Base-by-base conservation (phyloP, 2,329 filamentous ascomycete genomes). In the Myriosclerotinia scirpicola region DNA sequence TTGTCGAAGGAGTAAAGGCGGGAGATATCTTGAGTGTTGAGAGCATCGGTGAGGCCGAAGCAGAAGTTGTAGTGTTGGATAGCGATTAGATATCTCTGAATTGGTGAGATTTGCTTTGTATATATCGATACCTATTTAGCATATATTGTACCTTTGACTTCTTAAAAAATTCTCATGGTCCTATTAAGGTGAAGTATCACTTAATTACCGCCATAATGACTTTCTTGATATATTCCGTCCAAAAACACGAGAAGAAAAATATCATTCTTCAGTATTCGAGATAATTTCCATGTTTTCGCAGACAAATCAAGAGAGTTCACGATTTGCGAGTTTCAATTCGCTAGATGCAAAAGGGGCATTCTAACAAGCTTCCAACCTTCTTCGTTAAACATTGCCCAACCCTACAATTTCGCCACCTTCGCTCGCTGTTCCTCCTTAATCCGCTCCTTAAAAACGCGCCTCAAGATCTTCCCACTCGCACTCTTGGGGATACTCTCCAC, bases 11-110 rank as follows among this genome's bases (percentile, higher is more conserved):
- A 17, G 83, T 91, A 14, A 85, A 84, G 72, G 84, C 83, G 12
- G 89, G 88, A 0, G 89, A 91, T 75, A 84, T 83, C 72, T 77
- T 91, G 48, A 78, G 77, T 2, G 82, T 91, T 44, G 87, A 91
- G 78, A 90, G 85, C 73, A 81, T 91, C 46, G 89, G 89, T 2
- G 85, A 87, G 66, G 87, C 76, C 0, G 68, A 69, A 34, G 66
- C 66, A 11, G 68, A 69, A 44, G 67, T 71, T 48, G 65, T 72
- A 22, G 52, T 74, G 54, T 68, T 75, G 61, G 68, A 69, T 46
- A 69, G 68, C 38, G 66, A 69, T 68, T 69, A 69, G 53, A 6
- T 20, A 12, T 48, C n/a, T 12, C 36, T 14, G 17, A 0, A 34
- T 34, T 54, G 5, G 3, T 48, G 0, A 7, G 6, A 20, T 61